Base-by-base conservation (phyloP, 306 rosid genomes). In the Quercus alba region DNA sequence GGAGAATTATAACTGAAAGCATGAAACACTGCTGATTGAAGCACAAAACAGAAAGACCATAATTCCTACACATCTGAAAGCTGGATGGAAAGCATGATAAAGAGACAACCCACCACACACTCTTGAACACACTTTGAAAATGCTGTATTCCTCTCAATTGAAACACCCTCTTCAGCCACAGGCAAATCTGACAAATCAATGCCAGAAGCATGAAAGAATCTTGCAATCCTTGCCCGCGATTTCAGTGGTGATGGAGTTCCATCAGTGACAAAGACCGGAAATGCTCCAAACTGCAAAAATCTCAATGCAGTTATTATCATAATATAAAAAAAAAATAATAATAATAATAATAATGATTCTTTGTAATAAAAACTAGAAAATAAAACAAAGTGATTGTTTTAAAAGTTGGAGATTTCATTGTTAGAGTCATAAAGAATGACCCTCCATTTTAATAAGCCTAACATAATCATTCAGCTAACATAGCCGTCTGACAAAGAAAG, bases 241-340 rank as follows among this genome's bases (percentile, higher is more conserved):
- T 95, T 93, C 78, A 93, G 31, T 0, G 83, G 93, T 1, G 98
- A 93, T 3, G 99, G 94, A 75, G 86, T 89, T 78, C 98, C 99
- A 78, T 95, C 98, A 81, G 88, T 85, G 73, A 95, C 81, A 56
- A 95, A 95, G 80, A 95, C 96, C 0, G 94, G 97, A 82, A 87
- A 86, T 17, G 97, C 99, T 76, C 99, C 99, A 87, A 91, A 93
- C 98, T 95, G 85, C 75, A 85, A 82, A 70, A 80, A 11, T 59
- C 56, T 70, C 23, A 69, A 74, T 70, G 66, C 17, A 44, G 81
- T 77, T 77, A 55, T 59, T 25, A 85, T 72, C 70, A 41, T 21
- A 35, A 74, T 31, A 7, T 26, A 4, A 67, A 20, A 19, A 2
- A 0, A 25, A 3, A 38, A 74, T 23, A 25, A n/a, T n/a, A 30